A percentile compares a stretch with the other conserved stretches of the same genome.
Evolutionary conservation across 2,329 filamentous ascomycete genomes (phyloP).

Genomic region (Hypoxylon sp.): DNA sequence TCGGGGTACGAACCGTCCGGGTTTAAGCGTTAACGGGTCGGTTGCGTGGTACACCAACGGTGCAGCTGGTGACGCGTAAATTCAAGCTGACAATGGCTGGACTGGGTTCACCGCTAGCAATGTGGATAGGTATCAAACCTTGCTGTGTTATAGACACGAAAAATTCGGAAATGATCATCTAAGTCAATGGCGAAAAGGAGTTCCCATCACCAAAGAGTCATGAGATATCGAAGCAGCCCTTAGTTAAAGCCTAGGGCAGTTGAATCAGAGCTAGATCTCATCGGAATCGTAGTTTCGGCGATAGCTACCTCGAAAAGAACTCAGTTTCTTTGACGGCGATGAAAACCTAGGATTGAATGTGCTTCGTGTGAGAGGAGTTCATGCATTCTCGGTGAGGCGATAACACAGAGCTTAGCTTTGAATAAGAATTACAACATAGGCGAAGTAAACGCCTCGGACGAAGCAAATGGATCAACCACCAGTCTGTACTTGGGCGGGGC

Average conservation of each 20-base stretch:
- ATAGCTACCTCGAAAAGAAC: neutral
- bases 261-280: constrained; percentile 53
- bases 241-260: constrained; percentile 5
- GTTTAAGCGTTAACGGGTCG: constrained; percentile 58
- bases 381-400: neutral
- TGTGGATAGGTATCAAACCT: constrained; percentile 60
- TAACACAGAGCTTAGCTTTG: constrained; percentile 55
- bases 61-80: constrained; percentile 61
- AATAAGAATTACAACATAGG: constrained; percentile 53
- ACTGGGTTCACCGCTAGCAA: constrained; percentile 60
- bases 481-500: constrained; percentile 44
- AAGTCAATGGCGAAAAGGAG: neutral
- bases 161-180: neutral
- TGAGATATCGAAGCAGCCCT: neutral
- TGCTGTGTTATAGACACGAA: neutral
- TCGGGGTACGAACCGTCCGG: constrained; percentile 65
- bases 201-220: neutral
- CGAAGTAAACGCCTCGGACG: constrained; percentile 34
- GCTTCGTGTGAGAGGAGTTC: neutral
- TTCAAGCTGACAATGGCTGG: constrained; percentile 64
- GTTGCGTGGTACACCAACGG: constrained; percentile 61
- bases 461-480: constrained; percentile 41
- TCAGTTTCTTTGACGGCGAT: neutral
- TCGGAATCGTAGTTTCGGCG: neutral
- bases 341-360: neutral